These are phyloP conservation scores for Chlorella ohadii DNA, from an alignment of 139 green algal species.

Conservation along the genomic window DNA sequence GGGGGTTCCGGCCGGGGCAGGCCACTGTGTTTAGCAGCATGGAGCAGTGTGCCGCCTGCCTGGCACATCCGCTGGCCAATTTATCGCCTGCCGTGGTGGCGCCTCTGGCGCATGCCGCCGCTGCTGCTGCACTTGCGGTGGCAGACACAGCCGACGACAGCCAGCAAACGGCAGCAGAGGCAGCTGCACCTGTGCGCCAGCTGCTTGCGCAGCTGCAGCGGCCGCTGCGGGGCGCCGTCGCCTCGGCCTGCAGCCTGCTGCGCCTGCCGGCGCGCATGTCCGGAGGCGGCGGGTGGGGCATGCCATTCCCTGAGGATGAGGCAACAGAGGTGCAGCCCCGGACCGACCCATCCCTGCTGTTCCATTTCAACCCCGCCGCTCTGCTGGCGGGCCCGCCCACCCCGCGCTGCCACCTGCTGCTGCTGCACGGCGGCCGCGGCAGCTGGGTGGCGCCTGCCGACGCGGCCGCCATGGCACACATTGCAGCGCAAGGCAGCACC, in stretches of 20 bases:
- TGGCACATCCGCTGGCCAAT: conserved; percentile 30
- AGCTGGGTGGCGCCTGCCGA: conserved; percentile 7
- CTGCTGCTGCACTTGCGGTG: not conserved
- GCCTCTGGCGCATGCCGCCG: not conserved
- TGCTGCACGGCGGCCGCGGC: conserved; percentile 20
- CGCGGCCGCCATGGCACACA: not conserved
- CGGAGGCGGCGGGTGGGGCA: not conserved
- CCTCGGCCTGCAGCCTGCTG: conserved; percentile 12
- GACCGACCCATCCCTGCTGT: conserved; percentile 37
- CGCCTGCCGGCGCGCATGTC: not conserved
- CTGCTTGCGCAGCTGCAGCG: conserved; percentile 20
- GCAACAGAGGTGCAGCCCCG: not conserved
- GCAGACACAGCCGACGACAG: not conserved
- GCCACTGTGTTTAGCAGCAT: conserved; percentile 3
- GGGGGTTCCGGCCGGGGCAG: conserved; percentile 17
- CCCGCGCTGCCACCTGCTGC: conserved; percentile 32
- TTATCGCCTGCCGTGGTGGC: conserved; percentile 1
- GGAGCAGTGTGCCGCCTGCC: conserved; percentile 31
- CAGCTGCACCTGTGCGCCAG: not conserved
- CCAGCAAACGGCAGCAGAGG: not conserved
- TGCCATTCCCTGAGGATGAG: not conserved
- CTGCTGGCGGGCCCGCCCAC: conserved; percentile 13
- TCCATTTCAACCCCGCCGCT: conserved; percentile 33
- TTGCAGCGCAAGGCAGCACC: not conserved
- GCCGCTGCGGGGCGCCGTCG: not conserved